Conservation (phyloP, 148 eudicot species). For the Cornus florida region DNA sequence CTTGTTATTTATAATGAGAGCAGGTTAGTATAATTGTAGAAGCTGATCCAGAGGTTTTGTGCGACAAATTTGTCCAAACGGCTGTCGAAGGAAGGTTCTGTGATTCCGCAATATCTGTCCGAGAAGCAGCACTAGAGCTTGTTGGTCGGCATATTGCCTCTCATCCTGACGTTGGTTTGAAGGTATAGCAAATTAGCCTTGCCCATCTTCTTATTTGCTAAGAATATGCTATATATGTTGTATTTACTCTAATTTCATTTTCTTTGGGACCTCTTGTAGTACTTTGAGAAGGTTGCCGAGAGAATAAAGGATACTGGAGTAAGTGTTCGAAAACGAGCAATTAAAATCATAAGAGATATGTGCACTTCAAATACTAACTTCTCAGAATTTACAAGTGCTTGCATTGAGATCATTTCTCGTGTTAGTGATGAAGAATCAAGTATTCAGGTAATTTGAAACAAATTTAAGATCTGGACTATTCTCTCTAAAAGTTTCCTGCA, state of each 20-base stretch:
- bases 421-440: conserved; percentile 93
- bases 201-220: background rate
- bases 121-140: conserved; percentile 98
- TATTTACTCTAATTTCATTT: conserved; percentile 4
- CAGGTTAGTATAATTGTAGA: conserved; percentile 97
- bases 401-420: conserved; percentile 90
- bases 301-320: conserved; percentile 92
- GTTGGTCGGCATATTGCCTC: conserved; percentile 97
- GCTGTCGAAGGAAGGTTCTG: conserved; percentile 99
- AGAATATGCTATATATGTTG: background rate
- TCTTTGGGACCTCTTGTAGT: conserved; percentile 38
- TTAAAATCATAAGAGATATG: conserved; percentile 94
- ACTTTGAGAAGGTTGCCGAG: conserved; percentile 94
- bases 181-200: conserved; percentile 44
- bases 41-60: conserved; percentile 97
- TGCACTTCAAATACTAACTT: conserved; percentile 75
- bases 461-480: background rate
- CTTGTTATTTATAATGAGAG: conserved; percentile 21
- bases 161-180: conserved; percentile 95
- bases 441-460: conserved; percentile 69
- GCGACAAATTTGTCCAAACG: conserved; percentile 77
- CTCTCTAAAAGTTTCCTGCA: background rate
- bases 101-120: conserved; percentile 89
- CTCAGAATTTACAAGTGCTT: conserved; percentile 68
- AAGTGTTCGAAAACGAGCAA: conserved; percentile 94